A percentile compares a stretch with the other conserved stretches of the same genome.
These are phyloP conservation scores for Venustampulla echinocandica DNA, from an alignment of 495 filamentous ascomycete genomes.

Conservation along the genomic window DNA sequence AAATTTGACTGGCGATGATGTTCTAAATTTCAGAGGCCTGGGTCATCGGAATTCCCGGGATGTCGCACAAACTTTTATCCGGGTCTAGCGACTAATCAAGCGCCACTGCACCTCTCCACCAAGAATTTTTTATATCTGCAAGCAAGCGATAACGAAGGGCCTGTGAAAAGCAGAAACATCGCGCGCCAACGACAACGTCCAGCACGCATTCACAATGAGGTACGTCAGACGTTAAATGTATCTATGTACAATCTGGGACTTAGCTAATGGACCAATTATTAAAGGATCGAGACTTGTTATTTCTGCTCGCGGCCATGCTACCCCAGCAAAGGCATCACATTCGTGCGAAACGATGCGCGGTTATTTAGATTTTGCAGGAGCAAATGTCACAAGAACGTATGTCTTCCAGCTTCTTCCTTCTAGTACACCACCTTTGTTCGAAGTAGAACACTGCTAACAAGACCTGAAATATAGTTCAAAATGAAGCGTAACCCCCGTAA, in stretches of 20 bases:
- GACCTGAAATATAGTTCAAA: constrained; percentile 53
- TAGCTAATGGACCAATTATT: not conserved
- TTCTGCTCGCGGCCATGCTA: constrained; percentile 84
- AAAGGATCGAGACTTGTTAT: constrained; percentile 78
- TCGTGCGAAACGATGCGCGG: constrained; percentile 64
- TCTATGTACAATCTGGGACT: no score
- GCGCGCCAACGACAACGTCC: no score
- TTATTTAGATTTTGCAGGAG: constrained; percentile 66
- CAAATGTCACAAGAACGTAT: constrained; percentile 86
- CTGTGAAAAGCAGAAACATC: no score
- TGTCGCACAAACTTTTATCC: not conserved
- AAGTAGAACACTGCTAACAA: constrained; percentile 1
- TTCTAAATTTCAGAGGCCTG: no score
- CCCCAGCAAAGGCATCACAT: constrained; percentile 83
- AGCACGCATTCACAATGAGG: constrained; percentile 38
- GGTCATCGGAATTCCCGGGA: no score
- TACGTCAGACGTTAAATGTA: no score
- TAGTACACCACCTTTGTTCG: not conserved
- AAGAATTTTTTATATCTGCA: not conserved
- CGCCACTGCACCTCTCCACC: no score
- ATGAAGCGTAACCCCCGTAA: constrained; percentile 83
- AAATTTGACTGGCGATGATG: no score
- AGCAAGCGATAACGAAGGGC: constrained; percentile 7
- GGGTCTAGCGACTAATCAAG: no score
- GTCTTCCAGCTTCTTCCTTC: not conserved